These are phyloP conservation scores for Cryptosporidium xiaoi DNA, from an alignment of 169 alveolate species.

Conservation along the genomic window DNA sequence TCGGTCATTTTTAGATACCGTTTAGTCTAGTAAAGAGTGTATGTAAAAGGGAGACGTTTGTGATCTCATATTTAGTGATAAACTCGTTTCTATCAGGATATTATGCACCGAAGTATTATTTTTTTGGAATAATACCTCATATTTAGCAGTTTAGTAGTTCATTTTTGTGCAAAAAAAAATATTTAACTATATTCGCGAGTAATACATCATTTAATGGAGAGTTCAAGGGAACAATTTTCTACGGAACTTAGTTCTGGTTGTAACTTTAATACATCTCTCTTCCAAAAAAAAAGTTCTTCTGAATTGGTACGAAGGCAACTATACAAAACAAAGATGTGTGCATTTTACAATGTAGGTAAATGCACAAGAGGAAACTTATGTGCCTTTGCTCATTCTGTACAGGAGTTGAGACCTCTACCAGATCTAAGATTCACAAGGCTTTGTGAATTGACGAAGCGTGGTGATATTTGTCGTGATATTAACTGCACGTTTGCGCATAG, in stretches of 20 bases:
- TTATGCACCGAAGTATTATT: conserved; percentile 29
- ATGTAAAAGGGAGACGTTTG: conserved; percentile 20
- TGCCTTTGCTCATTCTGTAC: conserved; percentile 75
- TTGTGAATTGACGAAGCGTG: conserved; percentile 74
- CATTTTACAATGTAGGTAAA: conserved; percentile 72
- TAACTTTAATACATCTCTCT: conserved; percentile 1
- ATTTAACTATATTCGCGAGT: background rate
- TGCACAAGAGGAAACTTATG: conserved; percentile 75
- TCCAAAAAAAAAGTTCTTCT: conserved; percentile 65
- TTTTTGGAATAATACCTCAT: background rate
- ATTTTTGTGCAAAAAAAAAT: too few relatives aligned
- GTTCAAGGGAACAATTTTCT: conserved; percentile 51
- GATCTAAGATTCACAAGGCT: conserved; percentile 71
- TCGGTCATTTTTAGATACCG: conserved; percentile 70
- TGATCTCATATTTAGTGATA: conserved; percentile 12
- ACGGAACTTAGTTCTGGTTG: conserved; percentile 14
- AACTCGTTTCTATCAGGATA: conserved; percentile 8
- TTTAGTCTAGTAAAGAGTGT: conserved; percentile 72
- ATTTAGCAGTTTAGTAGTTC: too few relatives aligned
- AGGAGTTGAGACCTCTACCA: conserved; percentile 73
- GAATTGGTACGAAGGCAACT: conserved; percentile 68
- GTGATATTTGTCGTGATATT: conserved; percentile 67
- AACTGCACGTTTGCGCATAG: conserved; percentile 73
- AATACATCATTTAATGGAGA: conserved; percentile 24
- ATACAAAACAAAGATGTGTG: conserved; percentile 75